Evolutionary conservation across 1,284 basidiomycete species (phyloP), one percentile per base, ranked within the genome.

Genomic region (Malassezia japonica): DNA sequence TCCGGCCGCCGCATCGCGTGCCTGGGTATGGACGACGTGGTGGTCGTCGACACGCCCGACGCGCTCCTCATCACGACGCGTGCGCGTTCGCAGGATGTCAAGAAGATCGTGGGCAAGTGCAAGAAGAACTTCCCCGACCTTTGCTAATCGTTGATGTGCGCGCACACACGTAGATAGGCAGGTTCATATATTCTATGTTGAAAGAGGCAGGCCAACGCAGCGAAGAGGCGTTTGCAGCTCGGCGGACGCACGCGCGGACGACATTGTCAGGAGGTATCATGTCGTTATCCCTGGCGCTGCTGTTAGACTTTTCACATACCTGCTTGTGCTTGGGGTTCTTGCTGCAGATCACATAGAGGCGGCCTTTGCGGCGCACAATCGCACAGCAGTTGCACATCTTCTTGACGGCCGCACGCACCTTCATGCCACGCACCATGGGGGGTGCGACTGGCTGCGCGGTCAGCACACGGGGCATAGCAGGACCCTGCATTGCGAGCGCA

Each of bases 301-400:
- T 9, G 28, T 36, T 16, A 37, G 20, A n/a, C 18, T 13, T 18
- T 12, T 12, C n/a, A 76, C 82, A 55, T 61, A 91, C 92, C 83
- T 96, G 92, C 75, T 96, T 96, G 75, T 96, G 92, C 75, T 94
- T 95, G 4, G 91, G 86, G 70, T 96, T 88, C 73, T 87, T 88
- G 18, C 83, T 83, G 76, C 92, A 98, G 37, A 95, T 82, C 37
- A 96, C 83, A 76, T 92, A 95, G 37, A 96, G 80, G 63, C 86
- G 81, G 41, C 90, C 90, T 73, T 96, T 92, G 65, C 92, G 74
- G 43, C 67, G 56, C 2, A 75, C 74, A 46, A 70, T 63, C 16
- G 61, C 60, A 62, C 75, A 75, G 23, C 65, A 64, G 39, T 65
- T 66, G 56, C 74, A 75, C 51, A 71, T 81, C 62, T 66, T 78